phyloP scores from a whole-genome alignment of 129 eudicot genomes.

The Kitagawia praeruptora region DNA sequence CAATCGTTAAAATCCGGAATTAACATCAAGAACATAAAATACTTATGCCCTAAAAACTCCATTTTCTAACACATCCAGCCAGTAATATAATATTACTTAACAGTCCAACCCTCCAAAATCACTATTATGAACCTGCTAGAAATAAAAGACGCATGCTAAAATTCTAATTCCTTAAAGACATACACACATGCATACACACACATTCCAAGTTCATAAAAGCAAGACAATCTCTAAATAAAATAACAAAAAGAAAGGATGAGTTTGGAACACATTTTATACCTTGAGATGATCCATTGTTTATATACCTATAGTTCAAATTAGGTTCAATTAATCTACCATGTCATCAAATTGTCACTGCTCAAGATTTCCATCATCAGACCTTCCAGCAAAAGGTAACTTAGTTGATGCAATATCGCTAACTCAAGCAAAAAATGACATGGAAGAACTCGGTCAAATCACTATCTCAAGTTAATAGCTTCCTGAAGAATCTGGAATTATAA shows the following conservation, averaged over 20 bases:
- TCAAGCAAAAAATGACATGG: constrained; percentile 4
- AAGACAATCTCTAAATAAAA: too few relatives aligned
- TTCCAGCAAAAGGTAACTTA: constrained; percentile 48
- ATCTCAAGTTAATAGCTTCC: too few relatives aligned
- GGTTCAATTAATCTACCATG: constrained; percentile 43
- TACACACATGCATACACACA: not conserved
- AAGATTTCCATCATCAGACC: constrained; percentile 40
- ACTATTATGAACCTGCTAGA: too few relatives aligned
- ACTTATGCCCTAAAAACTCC: too few relatives aligned
- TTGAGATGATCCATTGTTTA: constrained; percentile 52
- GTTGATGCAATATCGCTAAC: constrained; percentile 27
- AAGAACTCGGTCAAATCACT: too few relatives aligned
- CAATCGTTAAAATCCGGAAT: too few relatives aligned
- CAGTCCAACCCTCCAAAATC: too few relatives aligned
- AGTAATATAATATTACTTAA: constrained; percentile 26
- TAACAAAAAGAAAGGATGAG: too few relatives aligned
- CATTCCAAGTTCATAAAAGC: too few relatives aligned
- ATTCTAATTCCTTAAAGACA: not conserved
- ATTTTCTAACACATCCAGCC: constrained; percentile 52
- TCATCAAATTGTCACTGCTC: constrained; percentile 69
- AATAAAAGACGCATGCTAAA: too few relatives aligned
- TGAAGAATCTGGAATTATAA: too few relatives aligned
- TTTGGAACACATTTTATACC: constrained; percentile 28
- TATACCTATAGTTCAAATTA: constrained; percentile 31
- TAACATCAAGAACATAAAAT: too few relatives aligned